Percentiles rank a stretch among this genome's conserved stretches.
Conservation (phyloP, 345 rosid species). For the Mallotus nudiflorus region DNA sequence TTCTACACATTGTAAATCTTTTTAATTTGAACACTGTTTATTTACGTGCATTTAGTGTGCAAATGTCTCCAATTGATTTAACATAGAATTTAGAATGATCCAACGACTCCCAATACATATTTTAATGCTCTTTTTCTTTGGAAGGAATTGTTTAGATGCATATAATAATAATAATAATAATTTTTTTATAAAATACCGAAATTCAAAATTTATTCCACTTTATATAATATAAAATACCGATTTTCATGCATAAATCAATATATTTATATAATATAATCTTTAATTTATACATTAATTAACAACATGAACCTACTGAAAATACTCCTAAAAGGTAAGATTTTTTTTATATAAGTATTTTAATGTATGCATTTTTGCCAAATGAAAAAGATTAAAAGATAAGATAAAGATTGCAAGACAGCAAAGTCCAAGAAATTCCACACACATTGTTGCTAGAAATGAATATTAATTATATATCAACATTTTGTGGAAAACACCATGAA, state of each 20-base stretch:
- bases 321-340: not conserved
- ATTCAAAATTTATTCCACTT: too few relatives aligned
- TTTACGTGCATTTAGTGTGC: not conserved
- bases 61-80: conserved; percentile 5
- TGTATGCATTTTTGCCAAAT: too few relatives aligned
- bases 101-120: conserved; percentile 12
- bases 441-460: too few relatives aligned
- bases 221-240: too few relatives aligned
- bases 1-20: too few relatives aligned
- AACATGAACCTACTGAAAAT: not conserved
- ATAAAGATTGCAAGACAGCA: not conserved
- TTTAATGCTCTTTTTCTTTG: not conserved
- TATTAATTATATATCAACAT: not conserved
- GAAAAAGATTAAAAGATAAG: too few relatives aligned
- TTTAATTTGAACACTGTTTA: not conserved
- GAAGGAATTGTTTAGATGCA: not conserved
- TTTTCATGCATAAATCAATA: too few relatives aligned
- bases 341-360: too few relatives aligned
- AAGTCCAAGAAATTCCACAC: not conserved
- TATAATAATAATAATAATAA: too few relatives aligned
- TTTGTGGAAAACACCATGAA: not conserved
- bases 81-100: not conserved
- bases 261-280: too few relatives aligned
- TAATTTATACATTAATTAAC: conserved; percentile 1
- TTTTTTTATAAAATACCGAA: too few relatives aligned